Base-by-base conservation (phyloP, 1,284 basidiomycete species). In the Cryptococcus hybrid region DNA sequence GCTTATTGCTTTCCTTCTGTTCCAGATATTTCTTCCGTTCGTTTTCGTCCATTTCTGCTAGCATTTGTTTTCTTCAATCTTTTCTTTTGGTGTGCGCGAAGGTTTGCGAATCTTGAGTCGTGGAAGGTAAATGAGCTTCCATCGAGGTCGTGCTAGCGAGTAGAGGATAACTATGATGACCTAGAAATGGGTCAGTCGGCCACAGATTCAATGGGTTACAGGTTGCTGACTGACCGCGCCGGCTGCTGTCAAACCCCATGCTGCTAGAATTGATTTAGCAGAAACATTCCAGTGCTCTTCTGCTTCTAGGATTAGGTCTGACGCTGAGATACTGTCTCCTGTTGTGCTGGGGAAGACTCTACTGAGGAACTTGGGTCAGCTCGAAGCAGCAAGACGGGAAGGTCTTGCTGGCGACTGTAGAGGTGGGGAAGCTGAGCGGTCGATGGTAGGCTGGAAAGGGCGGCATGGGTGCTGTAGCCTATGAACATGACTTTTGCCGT, bases 261-360 rank as follows among this genome's bases (percentile, higher is more conserved):
- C 65, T 6, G 58, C 61, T 8, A 68, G 35, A 34, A 68, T 61
- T n/a, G 59, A 61, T 12, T 54, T 58, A 2, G 65, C 67, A 7
- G 63, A 65, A 13, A 68, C 67, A 40, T 64, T 66, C 62, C 62
- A 68, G 51, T 67, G 67, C 39, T 64, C 54, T 38, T 68, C 61
- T 2, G 61, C 63, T 45, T 64, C 44, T 34, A 59, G 35, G 34
- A 68, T 64, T 0, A 68, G 49, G 42, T 62, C 59, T 35, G 57
- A 59, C 2, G 66, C 59, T 1, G 63, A 52, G 7, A 67, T 51
- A 3, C 58, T 61, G 15, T 40, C 51, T n/a, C 37, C 44, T 6
- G 44, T 56, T 0, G 54, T 39, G 36, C 49, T 51, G 37, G 49
- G 18, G 18, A 18, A 18, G 18, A 18, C 18, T 18, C 18, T 18